Base-by-base conservation (phyloP, 2,329 filamentous ascomycete genomes). In the Blastomyces gilchristii region DNA sequence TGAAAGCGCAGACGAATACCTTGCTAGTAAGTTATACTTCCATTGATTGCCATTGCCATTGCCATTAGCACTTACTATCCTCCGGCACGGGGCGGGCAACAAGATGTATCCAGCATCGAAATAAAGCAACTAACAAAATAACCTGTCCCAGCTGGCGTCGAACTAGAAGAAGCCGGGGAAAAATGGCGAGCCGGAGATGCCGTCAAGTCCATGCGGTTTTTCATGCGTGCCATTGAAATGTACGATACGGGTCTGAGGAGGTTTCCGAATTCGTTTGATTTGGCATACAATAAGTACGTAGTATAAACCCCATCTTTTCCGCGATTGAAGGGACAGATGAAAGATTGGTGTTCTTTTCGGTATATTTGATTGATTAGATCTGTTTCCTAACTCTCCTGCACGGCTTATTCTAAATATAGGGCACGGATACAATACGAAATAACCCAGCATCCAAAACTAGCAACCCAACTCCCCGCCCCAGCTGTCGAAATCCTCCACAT, bases 121-220 rank as follows among this genome's bases (percentile, higher is more conserved):
- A 12, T 28, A 57, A 56, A 56, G 25, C 58, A 31, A 31, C 37
- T 58, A 43, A 31, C n/a, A 16, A 6, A 53, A 28, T 34, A 31
- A 53, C 12, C 50, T 14, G 28, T 54, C 34, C 31, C 60, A 81
- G 83, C 81, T 31, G 87, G 86, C 12, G 87, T 89, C 62, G 83
- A 86, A 41, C 81, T 85, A 64, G 87, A 91, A 75, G 85, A 89
- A 73, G 85, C 85, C 5, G 87, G 86, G 7, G 86, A 87, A 65
- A 91, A 91, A 80, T 89, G 87, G 85, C 81, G 87, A 59, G 86
- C 82, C 47, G 88, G 87, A 28, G 87, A 91, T 71, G 81, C 85
- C 25, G 82, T 79, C 58, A 90, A 90, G 69, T 82, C 83, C 4
- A 79, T 81, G 66, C 78, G 85, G 57, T 81, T 81, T 68, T 80